Evolutionary conservation across 768 basidiomycete species (phyloP).

Genomic region (Termitomyces sp.): DNA sequence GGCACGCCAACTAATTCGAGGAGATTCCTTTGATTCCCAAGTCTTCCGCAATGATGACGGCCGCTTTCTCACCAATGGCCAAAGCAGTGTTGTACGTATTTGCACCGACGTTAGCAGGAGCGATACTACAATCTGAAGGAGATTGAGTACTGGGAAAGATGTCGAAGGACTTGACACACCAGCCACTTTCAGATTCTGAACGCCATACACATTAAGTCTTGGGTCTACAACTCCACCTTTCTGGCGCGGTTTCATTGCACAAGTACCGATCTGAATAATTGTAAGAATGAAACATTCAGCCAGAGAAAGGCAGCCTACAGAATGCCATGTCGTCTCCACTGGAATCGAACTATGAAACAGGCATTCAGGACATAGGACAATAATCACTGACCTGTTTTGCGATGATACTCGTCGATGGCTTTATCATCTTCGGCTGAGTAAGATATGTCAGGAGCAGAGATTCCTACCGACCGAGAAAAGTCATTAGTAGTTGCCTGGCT

Average conservation of each 20-base stretch:
- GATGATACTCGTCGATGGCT: conserved; percentile 33
- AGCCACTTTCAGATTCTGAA: conserved; percentile 51
- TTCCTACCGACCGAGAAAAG: conserved; percentile 22
- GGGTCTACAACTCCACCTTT: conserved; percentile 57
- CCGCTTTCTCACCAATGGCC: conserved; percentile 57
- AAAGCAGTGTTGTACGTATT: conserved; percentile 39
- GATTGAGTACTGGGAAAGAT: neutral
- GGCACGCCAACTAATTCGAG: neutral
- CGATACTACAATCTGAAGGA: conserved; percentile 29
- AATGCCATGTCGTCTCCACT: conserved; percentile 44
- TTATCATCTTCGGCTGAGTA: conserved; percentile 37
- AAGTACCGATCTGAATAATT: conserved; percentile 51
- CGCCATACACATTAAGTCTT: conserved; percentile 58
- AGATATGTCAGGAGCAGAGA: conserved; percentile 28
- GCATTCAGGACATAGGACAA: neutral
- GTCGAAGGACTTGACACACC: conserved; percentile 22
- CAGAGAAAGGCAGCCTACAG: conserved; percentile 21
- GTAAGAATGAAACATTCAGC: neutral
- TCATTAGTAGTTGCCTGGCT: conserved; percentile 23
- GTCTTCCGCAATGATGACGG: conserved; percentile 54
- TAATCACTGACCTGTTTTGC: conserved; percentile 22
- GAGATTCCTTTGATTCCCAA: conserved; percentile 20
- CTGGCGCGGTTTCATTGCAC: conserved; percentile 59
- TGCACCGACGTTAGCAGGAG: conserved; percentile 32
- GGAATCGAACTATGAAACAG: neutral